Conservation (phyloP, 2,329 filamentous ascomycete species). For the Pseudodiploospora longispora region DNA sequence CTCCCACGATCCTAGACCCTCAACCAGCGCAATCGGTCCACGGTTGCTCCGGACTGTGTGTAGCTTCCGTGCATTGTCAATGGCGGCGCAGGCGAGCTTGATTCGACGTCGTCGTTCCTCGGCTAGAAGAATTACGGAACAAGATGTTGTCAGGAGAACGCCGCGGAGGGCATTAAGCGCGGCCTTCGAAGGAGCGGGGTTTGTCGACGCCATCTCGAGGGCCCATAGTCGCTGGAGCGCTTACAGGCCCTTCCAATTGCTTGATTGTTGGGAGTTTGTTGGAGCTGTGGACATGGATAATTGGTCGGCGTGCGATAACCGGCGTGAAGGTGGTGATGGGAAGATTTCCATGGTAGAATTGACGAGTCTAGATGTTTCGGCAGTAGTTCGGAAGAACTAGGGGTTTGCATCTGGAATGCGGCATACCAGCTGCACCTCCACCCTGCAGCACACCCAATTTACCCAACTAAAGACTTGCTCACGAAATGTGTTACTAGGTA, state of each 20-base stretch:
- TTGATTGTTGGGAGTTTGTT: no score
- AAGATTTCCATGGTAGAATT: no score
- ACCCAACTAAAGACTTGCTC: no score
- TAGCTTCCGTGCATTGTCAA: slow-evolving; percentile 45
- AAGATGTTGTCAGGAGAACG: slow-evolving; percentile 49
- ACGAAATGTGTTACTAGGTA: no score
- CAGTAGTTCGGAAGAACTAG: slow-evolving; percentile 6
- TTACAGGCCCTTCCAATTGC: background rate
- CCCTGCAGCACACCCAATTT: no score
- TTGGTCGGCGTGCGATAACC: no score
- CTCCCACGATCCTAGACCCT: slow-evolving; percentile 15
- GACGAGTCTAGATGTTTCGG: slow-evolving; percentile 4
- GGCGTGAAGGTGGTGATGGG: no score
- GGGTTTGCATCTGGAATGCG: no score
- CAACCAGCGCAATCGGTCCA: slow-evolving; percentile 19
- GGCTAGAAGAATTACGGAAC: slow-evolving; percentile 45
- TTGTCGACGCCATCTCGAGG: slow-evolving; percentile 35
- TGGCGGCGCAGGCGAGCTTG: slow-evolving; percentile 39
- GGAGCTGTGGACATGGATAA: no score
- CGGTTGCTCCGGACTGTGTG: slow-evolving; percentile 30
- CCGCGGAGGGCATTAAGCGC: slow-evolving; percentile 48
- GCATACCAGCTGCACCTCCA: no score
- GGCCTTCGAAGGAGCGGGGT: slow-evolving; percentile 46
- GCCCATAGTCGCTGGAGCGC: slow-evolving; percentile 15
- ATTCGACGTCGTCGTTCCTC: slow-evolving; percentile 50